These are phyloP conservation scores for Pleurotus giganteus DNA, from an alignment of 768 basidiomycete genomes.

Conservation along the genomic window DNA sequence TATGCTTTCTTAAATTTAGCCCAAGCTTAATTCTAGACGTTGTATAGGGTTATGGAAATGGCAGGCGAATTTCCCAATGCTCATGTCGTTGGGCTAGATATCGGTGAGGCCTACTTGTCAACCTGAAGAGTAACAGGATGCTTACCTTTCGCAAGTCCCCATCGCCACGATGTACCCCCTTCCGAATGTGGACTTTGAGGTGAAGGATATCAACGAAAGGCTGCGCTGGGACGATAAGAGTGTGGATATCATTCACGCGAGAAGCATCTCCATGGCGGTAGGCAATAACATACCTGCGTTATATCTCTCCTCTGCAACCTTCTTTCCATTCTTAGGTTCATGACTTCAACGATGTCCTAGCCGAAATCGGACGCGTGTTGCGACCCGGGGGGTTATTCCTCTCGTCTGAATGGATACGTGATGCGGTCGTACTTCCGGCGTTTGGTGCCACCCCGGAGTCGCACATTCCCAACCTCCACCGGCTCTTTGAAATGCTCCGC, in stretches of 20 bases:
- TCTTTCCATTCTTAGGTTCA: conserved; percentile 40
- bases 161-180: conserved; percentile 65
- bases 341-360: conserved; percentile 50
- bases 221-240: conserved; percentile 49
- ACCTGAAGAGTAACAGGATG: conserved; percentile 1
- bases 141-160: conserved; percentile 46
- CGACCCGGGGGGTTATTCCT: conserved; percentile 71
- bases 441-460: conserved; percentile 22
- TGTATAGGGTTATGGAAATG: conserved; percentile 71
- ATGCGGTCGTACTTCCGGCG: conserved; percentile 36
- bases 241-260: conserved; percentile 71
- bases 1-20: conserved; percentile 16
- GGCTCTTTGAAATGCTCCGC: conserved; percentile 37
- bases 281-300: conserved; percentile 23
- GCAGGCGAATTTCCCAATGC: conserved; percentile 62
- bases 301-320: not conserved
- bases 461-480: conserved; percentile 37
- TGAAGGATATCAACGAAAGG: conserved; percentile 56
- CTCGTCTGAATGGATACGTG: conserved; percentile 58
- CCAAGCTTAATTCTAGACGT: conserved; percentile 12
- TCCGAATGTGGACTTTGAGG: conserved; percentile 62
- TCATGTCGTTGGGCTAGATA: conserved; percentile 69
- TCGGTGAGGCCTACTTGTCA: conserved; percentile 48
- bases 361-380: conserved; percentile 62
- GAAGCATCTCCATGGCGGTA: conserved; percentile 59